phyloP scores from a whole-genome alignment of 139 green algal genomes.

The Closterium sp. region DNA sequence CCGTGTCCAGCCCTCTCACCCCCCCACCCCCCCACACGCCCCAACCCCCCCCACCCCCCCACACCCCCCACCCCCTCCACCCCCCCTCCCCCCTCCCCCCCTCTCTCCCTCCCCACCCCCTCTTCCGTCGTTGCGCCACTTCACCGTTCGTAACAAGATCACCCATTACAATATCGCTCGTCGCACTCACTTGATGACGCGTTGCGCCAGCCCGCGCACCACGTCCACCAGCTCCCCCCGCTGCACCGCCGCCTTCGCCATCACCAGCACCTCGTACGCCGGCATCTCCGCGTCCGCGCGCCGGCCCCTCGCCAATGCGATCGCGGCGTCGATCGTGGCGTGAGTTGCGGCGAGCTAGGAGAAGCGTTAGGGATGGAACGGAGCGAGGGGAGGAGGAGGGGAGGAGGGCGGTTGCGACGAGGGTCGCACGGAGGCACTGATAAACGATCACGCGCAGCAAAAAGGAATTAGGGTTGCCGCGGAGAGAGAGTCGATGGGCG shows the following conservation, averaged over 20 bases:
- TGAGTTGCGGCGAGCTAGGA: background rate
- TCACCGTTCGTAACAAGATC: background rate
- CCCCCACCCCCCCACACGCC: too few relatives aligned
- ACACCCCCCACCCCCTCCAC: too few relatives aligned
- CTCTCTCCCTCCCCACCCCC: too few relatives aligned
- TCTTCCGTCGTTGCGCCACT: background rate
- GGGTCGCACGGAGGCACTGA: background rate
- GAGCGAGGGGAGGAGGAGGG: background rate
- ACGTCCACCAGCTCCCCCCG: constrained; percentile 32
- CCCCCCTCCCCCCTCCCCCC: too few relatives aligned
- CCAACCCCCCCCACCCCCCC: too few relatives aligned
- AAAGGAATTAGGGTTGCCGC: background rate
- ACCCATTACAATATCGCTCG: background rate
- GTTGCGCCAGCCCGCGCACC: constrained; percentile 8
- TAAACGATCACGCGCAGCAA: background rate
- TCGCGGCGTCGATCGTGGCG: too few relatives aligned
- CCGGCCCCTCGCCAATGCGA: too few relatives aligned
- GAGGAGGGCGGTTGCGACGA: background rate
- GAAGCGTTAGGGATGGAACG: background rate
- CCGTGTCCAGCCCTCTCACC: too few relatives aligned
- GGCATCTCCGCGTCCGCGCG: constrained; percentile 17
- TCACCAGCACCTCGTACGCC: constrained; percentile 41
- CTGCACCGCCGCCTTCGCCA: constrained; percentile 13
- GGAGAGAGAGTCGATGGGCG: background rate
- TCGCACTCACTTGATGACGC: background rate